A percentile compares a stretch with the other conserved stretches of the same genome.
Conservation (phyloP, 176 grass and related monocot species). For the Avena insularis region DNA sequence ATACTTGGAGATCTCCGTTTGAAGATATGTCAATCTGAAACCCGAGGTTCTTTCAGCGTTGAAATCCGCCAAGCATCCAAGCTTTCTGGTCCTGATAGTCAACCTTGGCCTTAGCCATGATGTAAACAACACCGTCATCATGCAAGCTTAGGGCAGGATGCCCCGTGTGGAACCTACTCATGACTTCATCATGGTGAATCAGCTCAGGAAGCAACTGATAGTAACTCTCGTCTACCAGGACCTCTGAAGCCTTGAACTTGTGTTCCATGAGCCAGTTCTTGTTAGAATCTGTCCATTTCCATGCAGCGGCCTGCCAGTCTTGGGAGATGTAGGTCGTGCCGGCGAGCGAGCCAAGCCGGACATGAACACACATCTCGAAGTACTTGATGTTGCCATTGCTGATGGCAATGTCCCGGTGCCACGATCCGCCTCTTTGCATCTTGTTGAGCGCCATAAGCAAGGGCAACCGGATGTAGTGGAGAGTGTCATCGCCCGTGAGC, state of each 20-base stretch:
- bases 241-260: background rate
- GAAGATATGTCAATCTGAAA: background rate
- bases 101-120: background rate
- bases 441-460: no score
- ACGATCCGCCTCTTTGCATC: no score
- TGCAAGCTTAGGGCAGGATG: background rate
- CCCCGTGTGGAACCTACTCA: background rate
- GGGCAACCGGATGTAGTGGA: no score
- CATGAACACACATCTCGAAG: background rate
- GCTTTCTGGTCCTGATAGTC: background rate
- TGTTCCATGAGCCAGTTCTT: background rate
- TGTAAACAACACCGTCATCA: background rate
- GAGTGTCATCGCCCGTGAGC: no score
- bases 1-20: background rate
- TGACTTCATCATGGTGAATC: background rate
- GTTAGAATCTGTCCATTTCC: background rate
- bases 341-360: background rate
- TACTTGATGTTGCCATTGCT: background rate
- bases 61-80: background rate
- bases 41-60: background rate
- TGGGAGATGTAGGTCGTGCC: slow-evolving; percentile 24
- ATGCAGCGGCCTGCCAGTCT: background rate
- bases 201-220: background rate
- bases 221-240: background rate
- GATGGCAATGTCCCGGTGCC: no score